Evolutionary conservation across 371 early-diverging fungal genomes (phyloP), one percentile per base, ranked within the genome.

Genomic region (Choanephora cucurbitarum): DNA sequence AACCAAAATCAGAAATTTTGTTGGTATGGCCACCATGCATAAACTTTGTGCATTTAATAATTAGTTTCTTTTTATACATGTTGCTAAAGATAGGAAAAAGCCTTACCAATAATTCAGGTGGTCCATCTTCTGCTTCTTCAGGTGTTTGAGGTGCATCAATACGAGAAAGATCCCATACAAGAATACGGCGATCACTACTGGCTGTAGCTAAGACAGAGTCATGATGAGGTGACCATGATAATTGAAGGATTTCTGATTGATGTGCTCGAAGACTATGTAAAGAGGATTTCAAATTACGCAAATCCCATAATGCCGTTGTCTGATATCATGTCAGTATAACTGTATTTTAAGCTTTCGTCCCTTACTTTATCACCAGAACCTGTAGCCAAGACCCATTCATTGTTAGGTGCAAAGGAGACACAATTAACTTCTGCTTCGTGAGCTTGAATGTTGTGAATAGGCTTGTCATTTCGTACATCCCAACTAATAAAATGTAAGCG

Each of bases 1-100:
- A 99, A 34, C 87, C 85, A 57, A 99, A 88, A 72, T 99, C 99
- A 23, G 94, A 89, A 40, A 99, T 93, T 68, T 91, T 92, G 80
- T 94, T 93, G 15, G 99, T 99, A 70, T 99, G 99, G 15, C 99
- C 99, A 41, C 99, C 99, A 67, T 99, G 99, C 55, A 99, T 86
- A 77, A 99, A 99, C 90, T 90, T 49, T 17, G 44, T 40, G 45
- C 11, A 49, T 15, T 46, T 50, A 4, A n/a, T 28, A 55, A n/a
- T 43, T 24, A 46, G 3, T n/a, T 19, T 49, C 15, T 45, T 22
- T n/a, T 18, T 28, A 8, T 22, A 34, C n/a, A n/a, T n/a, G n/a
- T n/a, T n/a, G n/a, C n/a, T n/a, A n/a, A n/a, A n/a, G n/a, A n/a
- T n/a, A n/a, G n/a, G n/a, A n/a, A n/a, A n/a, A n/a, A n/a, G n/a